Evolutionary conservation across 371 early-diverging fungal genomes (phyloP).

Genomic region (Apophysomyces trapeziformis): DNA sequence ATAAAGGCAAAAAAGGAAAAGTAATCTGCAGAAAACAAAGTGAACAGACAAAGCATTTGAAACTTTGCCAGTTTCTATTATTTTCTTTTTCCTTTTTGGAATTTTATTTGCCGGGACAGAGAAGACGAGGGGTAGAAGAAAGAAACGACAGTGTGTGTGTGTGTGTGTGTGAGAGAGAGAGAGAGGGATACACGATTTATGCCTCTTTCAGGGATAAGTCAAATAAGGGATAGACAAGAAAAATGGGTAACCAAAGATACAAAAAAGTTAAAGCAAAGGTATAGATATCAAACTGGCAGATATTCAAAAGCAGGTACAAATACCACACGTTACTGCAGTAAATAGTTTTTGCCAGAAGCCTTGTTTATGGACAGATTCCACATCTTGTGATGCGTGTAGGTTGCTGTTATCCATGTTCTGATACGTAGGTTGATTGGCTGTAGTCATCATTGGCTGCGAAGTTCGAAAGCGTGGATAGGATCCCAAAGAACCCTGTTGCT

Average conservation of each 20-base stretch:
- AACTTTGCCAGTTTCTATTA: too few species aligned
- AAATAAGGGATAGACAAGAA: neutral
- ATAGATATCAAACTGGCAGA: neutral
- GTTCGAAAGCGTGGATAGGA: conserved; percentile 17
- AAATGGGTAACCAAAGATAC: conserved; percentile 1
- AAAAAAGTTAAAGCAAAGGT: neutral
- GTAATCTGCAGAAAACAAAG: too few species aligned
- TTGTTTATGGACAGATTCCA: conserved; percentile 25
- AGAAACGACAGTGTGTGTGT: too few species aligned
- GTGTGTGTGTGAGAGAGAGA: too few species aligned
- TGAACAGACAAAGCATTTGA: too few species aligned
- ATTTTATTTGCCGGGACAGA: too few species aligned
- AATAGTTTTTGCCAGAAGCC: conserved; percentile 26
- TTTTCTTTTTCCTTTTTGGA: too few species aligned
- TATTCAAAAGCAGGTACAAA: conserved; percentile 17
- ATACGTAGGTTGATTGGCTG: conserved; percentile 25
- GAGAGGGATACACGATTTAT: neutral
- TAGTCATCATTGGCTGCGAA: conserved; percentile 21
- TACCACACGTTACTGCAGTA: conserved; percentile 22
- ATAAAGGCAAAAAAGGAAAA: neutral
- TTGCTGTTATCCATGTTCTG: conserved; percentile 27
- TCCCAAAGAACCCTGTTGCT: conserved; percentile 2
- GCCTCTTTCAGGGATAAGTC: neutral
- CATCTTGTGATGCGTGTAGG: conserved; percentile 23
- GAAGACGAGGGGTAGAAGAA: too few species aligned